Conservation (phyloP, 1,139 yeast genomes). For the Blastobotrys raffinosifermentans region DNA sequence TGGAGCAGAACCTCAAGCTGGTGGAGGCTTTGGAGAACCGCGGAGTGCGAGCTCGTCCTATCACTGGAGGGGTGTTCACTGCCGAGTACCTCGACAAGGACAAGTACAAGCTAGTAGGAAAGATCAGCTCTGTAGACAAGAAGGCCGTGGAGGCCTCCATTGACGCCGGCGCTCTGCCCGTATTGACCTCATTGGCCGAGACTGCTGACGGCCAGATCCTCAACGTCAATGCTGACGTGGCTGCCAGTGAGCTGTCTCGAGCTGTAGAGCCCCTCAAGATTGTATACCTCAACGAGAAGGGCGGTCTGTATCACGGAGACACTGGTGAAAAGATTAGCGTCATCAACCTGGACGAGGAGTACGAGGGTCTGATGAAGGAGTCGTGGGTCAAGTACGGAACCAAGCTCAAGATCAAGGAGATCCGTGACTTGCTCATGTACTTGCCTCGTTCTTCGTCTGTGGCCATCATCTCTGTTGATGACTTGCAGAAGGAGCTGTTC, state of each 20-base stretch:
- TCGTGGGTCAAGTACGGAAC: conserved; percentile 99
- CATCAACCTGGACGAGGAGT: conserved; percentile 94
- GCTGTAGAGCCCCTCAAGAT: conserved; percentile 95
- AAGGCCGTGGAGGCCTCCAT: conserved; percentile 92
- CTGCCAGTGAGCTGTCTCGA: conserved; percentile 96
- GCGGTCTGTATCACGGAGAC: conserved; percentile 90
- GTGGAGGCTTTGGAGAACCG: conserved; percentile 93
- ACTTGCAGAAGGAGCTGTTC: conserved; percentile 91
- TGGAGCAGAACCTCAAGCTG: conserved; percentile 88
- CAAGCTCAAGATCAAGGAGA: conserved; percentile 91
- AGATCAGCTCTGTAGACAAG: conserved; percentile 78
- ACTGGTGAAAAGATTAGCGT: conserved; percentile 86
- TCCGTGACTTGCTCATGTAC: conserved; percentile 86
- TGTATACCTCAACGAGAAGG: conserved; percentile 93
- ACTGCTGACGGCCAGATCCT: conserved; percentile 93
- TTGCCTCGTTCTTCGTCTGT: conserved; percentile 96
- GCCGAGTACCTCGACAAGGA: conserved; percentile 90
- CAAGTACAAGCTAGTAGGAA: conserved; percentile 89
- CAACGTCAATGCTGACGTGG: conserved; percentile 97
- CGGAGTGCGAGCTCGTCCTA: conserved; percentile 98
- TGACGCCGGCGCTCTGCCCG: conserved; percentile 93
- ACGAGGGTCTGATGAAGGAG: conserved; percentile 81
- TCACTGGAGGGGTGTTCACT: conserved; percentile 94
- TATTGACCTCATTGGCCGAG: conserved; percentile 92
- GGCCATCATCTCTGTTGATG: conserved; percentile 92